phyloP scores from a whole-genome alignment of 1,284 basidiomycete genomes.

The Inonotus obliquus region DNA sequence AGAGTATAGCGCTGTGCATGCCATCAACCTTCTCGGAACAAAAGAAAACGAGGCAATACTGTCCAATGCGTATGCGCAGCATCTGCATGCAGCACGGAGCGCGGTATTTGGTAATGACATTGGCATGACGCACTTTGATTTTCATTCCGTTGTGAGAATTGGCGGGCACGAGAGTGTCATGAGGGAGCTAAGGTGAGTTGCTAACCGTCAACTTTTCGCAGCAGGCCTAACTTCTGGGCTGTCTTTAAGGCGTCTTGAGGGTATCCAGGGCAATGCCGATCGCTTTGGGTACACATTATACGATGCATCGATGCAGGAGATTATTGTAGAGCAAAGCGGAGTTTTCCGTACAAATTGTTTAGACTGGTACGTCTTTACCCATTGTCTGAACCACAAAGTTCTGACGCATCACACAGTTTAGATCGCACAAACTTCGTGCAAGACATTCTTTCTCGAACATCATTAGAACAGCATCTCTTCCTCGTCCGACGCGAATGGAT shows the following conservation, averaged over 20 bases:
- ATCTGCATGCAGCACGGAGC: slow-evolving; percentile 56
- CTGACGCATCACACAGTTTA: slow-evolving; percentile 48
- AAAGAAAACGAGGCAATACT: slow-evolving; percentile 91
- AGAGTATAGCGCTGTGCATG: slow-evolving; percentile 77
- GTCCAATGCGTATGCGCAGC: slow-evolving; percentile 77
- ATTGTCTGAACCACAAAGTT: slow-evolving; percentile 1
- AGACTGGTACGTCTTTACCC: slow-evolving; percentile 65
- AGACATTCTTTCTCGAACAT: slow-evolving; percentile 81
- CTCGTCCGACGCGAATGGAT: slow-evolving; percentile 73
- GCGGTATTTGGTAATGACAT: slow-evolving; percentile 54
- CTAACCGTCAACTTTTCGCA: slow-evolving; percentile 7
- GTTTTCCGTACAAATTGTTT: slow-evolving; percentile 94
- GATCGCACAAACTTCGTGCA: slow-evolving; percentile 99
- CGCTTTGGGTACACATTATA: slow-evolving; percentile 83
- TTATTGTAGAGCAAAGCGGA: slow-evolving; percentile 82
- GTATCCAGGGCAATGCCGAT: slow-evolving; percentile 65
- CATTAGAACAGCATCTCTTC: slow-evolving; percentile 69
- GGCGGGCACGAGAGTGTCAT: slow-evolving; percentile 87
- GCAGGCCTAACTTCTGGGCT: slow-evolving; percentile 9
- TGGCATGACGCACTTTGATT: slow-evolving; percentile 88
- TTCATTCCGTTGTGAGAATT: slow-evolving; percentile 80
- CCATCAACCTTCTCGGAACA: slow-evolving; percentile 83
- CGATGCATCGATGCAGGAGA: slow-evolving; percentile 58
- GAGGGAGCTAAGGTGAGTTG: slow-evolving; percentile 61
- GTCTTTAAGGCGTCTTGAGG: slow-evolving; percentile 47